Conservation (phyloP, 768 basidiomycete genomes). For the Boletus sp. region DNA sequence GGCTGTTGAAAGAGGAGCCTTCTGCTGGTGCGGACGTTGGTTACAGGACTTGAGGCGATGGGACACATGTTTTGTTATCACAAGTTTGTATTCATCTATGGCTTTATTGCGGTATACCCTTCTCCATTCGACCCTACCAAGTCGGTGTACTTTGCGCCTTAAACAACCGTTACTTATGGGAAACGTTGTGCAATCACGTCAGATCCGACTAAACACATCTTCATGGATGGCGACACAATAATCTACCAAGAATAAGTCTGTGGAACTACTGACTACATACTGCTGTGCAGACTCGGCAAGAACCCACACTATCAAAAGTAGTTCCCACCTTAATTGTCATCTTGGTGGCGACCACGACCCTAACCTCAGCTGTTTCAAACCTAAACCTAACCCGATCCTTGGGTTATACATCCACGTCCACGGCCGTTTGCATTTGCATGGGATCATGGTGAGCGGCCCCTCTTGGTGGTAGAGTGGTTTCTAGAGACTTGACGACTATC, state of each 20-base stretch:
- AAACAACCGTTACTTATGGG: too few species aligned
- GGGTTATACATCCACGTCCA: constrained; percentile 23
- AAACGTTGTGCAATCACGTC: too few species aligned
- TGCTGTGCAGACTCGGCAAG: too few species aligned
- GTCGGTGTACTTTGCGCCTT: not conserved
- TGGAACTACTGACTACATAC: too few species aligned
- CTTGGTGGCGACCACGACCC: constrained; percentile 3
- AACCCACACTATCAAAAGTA: too few species aligned
- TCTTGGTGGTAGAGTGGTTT: not conserved
- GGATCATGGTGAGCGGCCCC: constrained; percentile 21
- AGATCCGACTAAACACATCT: too few species aligned
- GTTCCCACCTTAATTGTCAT: too few species aligned
- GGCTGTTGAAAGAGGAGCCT: constrained; percentile 8
- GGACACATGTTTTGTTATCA: constrained; percentile 7
- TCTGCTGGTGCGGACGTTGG: not conserved
- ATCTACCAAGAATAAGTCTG: too few species aligned
- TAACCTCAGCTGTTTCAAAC: constrained; percentile 18
- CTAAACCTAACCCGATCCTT: constrained; percentile 34
- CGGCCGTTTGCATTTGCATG: not conserved
- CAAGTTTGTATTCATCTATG: not conserved
- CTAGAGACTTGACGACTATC: not conserved
- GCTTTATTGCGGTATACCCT: constrained; percentile 4
- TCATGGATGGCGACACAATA: too few species aligned
- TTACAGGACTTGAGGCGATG: not conserved
- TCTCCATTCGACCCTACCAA: not conserved